Conservation (phyloP, 257 asterid species). For the Haberlea rhodopensis region DNA sequence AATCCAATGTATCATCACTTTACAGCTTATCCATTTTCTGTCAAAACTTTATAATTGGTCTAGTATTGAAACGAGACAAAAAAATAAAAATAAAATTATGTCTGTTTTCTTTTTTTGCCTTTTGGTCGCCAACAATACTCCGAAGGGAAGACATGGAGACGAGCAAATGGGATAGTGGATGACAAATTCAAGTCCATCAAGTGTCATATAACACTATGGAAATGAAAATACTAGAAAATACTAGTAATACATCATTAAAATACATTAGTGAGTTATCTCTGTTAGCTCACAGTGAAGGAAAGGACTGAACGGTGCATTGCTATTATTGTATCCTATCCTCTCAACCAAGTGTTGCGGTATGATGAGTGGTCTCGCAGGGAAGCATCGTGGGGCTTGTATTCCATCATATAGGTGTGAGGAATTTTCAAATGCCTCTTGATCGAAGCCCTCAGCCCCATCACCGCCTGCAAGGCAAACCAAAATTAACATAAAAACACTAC, state of each 20-base stretch:
- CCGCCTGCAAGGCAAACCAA: constrained; percentile 51
- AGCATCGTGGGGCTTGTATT: constrained; percentile 95
- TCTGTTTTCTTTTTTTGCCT: too few species aligned
- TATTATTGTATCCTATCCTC: constrained; percentile 47
- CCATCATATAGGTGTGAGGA: constrained; percentile 87
- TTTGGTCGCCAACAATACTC: neutral
- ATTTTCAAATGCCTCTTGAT: constrained; percentile 89
- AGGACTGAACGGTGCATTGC: neutral
- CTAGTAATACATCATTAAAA: neutral
- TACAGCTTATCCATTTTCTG: neutral
- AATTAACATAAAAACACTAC: neutral
- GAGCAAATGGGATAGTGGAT: neutral
- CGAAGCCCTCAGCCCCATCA: constrained; percentile 88
- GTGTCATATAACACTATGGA: neutral
- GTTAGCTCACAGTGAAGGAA: neutral
- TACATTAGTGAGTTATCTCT: neutral
- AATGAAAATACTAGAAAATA: too few species aligned
- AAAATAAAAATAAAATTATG: too few species aligned
- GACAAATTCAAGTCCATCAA: neutral
- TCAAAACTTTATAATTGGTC: neutral
- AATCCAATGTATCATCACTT: neutral
- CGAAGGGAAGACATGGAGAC: too few species aligned
- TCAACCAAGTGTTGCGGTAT: constrained; percentile 93
- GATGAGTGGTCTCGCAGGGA: constrained; percentile 94
- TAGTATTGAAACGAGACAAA: neutral